Conservation (phyloP, 1,139 yeast genomes). For the Pichia sp. region DNA sequence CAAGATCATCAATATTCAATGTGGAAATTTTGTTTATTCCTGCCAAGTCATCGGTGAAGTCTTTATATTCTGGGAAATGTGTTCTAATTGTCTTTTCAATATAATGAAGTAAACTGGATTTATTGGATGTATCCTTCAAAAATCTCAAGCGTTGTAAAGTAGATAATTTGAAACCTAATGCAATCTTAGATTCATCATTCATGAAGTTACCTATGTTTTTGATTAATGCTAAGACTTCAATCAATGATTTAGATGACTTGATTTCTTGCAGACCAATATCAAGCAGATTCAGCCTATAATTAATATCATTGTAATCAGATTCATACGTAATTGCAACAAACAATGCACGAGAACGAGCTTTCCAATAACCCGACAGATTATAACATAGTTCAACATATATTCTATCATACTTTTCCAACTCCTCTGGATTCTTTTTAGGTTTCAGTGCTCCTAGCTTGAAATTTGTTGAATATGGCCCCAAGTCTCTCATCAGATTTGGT, state of each 20-base stretch:
- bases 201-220: constrained; percentile 89
- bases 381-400: constrained; percentile 75
- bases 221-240: constrained; percentile 69
- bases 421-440: constrained; percentile 59
- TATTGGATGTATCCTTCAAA: constrained; percentile 79
- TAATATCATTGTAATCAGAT: constrained; percentile 70
- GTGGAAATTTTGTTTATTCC: constrained; percentile 65
- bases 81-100: constrained; percentile 77
- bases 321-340: constrained; percentile 65
- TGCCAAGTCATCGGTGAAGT: constrained; percentile 73
- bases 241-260: constrained; percentile 61
- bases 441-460: constrained; percentile 22
- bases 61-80: constrained; percentile 74
- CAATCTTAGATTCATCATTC: constrained; percentile 83
- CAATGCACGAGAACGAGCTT: constrained; percentile 77
- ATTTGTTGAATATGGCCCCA: constrained; percentile 65
- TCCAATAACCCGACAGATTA: constrained; percentile 83
- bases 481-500: constrained; percentile 57
- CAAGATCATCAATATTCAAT: constrained; percentile 73
- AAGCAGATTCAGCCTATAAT: constrained; percentile 57
- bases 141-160: constrained; percentile 81
- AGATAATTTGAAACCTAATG: constrained; percentile 79
- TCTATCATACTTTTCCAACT: constrained; percentile 78
- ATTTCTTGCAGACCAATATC: constrained; percentile 68
- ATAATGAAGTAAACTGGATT: constrained; percentile 81